These are phyloP conservation scores for Calocybe gangraenosa DNA, from an alignment of 768 basidiomycete species.

Conservation along the genomic window DNA sequence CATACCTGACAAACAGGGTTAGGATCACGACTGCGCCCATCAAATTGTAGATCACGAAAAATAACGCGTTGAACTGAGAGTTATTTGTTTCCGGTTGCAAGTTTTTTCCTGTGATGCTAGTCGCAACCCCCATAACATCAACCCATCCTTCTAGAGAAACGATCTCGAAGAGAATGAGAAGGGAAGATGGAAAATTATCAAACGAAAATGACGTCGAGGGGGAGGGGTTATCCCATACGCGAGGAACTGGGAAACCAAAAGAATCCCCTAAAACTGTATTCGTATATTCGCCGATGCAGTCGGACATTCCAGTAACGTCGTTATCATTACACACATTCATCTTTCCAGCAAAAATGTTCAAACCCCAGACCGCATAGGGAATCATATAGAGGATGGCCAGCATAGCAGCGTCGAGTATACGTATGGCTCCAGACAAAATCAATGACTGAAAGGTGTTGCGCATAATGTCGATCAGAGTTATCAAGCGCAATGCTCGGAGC, in stretches of 20 bases:
- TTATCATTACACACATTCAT: constrained; percentile 84
- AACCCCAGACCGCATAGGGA: constrained; percentile 90
- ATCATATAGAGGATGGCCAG: constrained; percentile 91
- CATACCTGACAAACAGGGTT: constrained; percentile 89
- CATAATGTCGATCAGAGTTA: constrained; percentile 86
- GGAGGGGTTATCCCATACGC: constrained; percentile 86
- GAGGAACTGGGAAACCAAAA: constrained; percentile 72
- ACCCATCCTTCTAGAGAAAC: constrained; percentile 96
- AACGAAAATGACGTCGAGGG: constrained; percentile 85
- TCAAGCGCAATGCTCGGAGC: constrained; percentile 80
- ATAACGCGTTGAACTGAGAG: constrained; percentile 81
- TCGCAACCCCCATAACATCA: constrained; percentile 83
- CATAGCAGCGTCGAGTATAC: constrained; percentile 86
- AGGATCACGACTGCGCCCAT: constrained; percentile 87
- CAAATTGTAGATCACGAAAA: constrained; percentile 89
- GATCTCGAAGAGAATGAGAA: constrained; percentile 94
- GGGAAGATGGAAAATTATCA: constrained; percentile 76
- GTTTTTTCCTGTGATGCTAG: constrained; percentile 67
- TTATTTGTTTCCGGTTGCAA: constrained; percentile 70
- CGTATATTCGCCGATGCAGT: constrained; percentile 74
- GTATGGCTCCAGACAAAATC: constrained; percentile 78
- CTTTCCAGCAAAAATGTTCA: constrained; percentile 85
- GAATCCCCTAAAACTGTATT: constrained; percentile 56
- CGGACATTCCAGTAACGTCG: constrained; percentile 44
- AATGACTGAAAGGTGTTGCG: constrained; percentile 82